These are phyloP conservation scores for Eudorina sp. DNA, from an alignment of 139 green algal species.

Conservation along the genomic window DNA sequence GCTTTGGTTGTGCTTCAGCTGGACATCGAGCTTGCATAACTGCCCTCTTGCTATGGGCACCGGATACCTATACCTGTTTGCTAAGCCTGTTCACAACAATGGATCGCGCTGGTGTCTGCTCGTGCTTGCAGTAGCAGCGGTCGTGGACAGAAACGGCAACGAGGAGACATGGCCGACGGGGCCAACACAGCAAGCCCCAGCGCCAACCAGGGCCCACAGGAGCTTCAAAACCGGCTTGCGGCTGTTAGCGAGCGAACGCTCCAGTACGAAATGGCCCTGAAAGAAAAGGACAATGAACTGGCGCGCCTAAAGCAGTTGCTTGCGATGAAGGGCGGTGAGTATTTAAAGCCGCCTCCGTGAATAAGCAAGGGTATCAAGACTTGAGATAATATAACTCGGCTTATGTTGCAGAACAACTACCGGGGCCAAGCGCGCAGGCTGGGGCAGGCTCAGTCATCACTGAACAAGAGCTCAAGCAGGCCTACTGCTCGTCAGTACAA, in stretches of 20 bases:
- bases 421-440: constrained; percentile 9
- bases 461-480: constrained; percentile 62
- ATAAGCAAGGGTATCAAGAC: background rate
- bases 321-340: constrained; percentile 12
- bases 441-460: constrained; percentile 19
- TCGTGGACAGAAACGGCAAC: constrained; percentile 5
- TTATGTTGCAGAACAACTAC: constrained; percentile 18
- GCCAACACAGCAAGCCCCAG: constrained; percentile 7
- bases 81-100: too few species aligned
- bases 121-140: constrained; percentile 22
- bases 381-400: background rate
- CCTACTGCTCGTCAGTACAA: constrained; percentile 62
- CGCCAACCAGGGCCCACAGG: background rate
- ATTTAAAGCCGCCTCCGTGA: background rate
- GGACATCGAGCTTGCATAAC: too few species aligned
- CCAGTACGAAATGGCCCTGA: constrained; percentile 37
- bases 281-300: constrained; percentile 41
- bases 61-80: too few species aligned
- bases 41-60: too few species aligned
- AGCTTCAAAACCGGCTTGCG: constrained; percentile 34
- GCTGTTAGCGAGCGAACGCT: constrained; percentile 1
- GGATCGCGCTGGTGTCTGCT: too few species aligned
- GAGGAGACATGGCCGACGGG: constrained; percentile 3
- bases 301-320: constrained; percentile 7
- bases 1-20: too few species aligned